phyloP scores from a whole-genome alignment of 306 rosid genomes.

The Phaseolus lunatus region DNA sequence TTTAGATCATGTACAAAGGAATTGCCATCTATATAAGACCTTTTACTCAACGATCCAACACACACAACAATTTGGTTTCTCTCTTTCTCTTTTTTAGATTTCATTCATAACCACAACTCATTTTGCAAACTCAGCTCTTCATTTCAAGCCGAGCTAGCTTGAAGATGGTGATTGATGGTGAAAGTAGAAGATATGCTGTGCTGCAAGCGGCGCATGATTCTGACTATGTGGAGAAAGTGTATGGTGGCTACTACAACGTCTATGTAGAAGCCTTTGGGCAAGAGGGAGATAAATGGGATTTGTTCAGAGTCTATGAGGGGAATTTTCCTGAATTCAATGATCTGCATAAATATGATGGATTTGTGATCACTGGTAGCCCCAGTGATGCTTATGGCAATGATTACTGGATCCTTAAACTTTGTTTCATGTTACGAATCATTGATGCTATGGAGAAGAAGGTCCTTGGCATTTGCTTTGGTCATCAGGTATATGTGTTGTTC shows the following conservation, averaged over 20 bases:
- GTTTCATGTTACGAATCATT: slow-evolving; percentile 61
- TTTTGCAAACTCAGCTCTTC: neutral
- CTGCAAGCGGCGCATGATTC: slow-evolving; percentile 68
- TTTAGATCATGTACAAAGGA: too few species aligned
- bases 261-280: slow-evolving; percentile 64
- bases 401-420: slow-evolving; percentile 66
- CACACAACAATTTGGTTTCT: neutral
- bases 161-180: slow-evolving; percentile 15
- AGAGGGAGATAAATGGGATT: slow-evolving; percentile 74
- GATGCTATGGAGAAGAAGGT: slow-evolving; percentile 71
- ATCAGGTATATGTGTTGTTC: slow-evolving; percentile 57
- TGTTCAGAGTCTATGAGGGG: slow-evolving; percentile 64
- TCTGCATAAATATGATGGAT: slow-evolving; percentile 63
- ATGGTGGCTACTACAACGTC: slow-evolving; percentile 71
- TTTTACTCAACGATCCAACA: too few species aligned
- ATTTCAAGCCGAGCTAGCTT: neutral
- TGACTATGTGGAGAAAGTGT: slow-evolving; percentile 60
- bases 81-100: neutral
- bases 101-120: neutral
- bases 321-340: slow-evolving; percentile 61
- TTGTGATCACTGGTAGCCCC: slow-evolving; percentile 68
- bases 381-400: slow-evolving; percentile 70
- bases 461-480: slow-evolving; percentile 83
- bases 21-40: neutral
- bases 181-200: slow-evolving; percentile 55